phyloP scores from a whole-genome alignment of 305 asterid genomes.

The Fraxinus sp. region DNA sequence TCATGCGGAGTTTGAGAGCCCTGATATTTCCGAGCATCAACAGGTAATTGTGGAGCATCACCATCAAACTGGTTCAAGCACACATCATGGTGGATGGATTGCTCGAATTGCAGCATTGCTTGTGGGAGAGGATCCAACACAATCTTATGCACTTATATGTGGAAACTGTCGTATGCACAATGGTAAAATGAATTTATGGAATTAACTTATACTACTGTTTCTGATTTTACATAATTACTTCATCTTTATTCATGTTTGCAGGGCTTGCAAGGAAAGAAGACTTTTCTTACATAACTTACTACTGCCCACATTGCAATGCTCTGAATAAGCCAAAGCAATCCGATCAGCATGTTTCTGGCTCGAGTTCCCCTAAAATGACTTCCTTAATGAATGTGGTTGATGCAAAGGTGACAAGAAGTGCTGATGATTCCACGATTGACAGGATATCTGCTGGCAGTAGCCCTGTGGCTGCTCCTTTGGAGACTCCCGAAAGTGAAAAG shows the following conservation, averaged over 20 bases:
- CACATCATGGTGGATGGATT: slow-evolving; percentile 72
- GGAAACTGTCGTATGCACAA: slow-evolving; percentile 42
- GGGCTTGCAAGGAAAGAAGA: slow-evolving; percentile 95
- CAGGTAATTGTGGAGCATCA: slow-evolving; percentile 71
- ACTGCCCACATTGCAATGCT: slow-evolving; percentile 87
- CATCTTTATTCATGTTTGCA: slow-evolving; percentile 25
- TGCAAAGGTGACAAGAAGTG: slow-evolving; percentile 21
- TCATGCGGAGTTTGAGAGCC: slow-evolving; percentile 34
- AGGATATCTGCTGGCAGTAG: slow-evolving; percentile 20
- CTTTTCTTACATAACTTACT: slow-evolving; percentile 66
- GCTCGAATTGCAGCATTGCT: slow-evolving; percentile 84
- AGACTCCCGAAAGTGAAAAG: slow-evolving; percentile 21
- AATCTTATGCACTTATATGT: slow-evolving; percentile 83
- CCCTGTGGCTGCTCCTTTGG: slow-evolving; percentile 22
- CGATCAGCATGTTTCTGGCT: slow-evolving; percentile 33
- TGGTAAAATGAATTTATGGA: slow-evolving; percentile 42
- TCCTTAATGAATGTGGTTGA: slow-evolving; percentile 28
- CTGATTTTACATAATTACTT: not conserved
- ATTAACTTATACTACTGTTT: not conserved
- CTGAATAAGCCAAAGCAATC: slow-evolving; percentile 58
- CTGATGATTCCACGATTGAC: slow-evolving; percentile 18
- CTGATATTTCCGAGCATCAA: slow-evolving; percentile 40
- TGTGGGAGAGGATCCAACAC: slow-evolving; percentile 90
- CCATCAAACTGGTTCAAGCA: slow-evolving; percentile 41
- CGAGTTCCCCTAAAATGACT: slow-evolving; percentile 27